These are phyloP conservation scores for Dothistroma septosporum DNA, from an alignment of 2,329 filamentous ascomycete species.

Conservation along the genomic window DNA sequence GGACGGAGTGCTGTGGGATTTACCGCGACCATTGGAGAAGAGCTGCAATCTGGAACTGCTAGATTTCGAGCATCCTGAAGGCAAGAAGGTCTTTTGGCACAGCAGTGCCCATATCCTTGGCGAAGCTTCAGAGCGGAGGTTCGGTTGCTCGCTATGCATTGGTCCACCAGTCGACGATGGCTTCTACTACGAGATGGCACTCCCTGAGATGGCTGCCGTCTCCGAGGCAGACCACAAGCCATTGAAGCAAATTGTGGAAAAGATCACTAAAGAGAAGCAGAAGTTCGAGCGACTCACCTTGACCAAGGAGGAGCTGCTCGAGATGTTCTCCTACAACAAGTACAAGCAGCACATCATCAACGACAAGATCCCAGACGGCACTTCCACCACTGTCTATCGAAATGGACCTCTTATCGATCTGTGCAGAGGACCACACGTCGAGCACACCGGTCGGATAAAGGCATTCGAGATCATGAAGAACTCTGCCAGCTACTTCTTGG, in stretches of 20 bases:
- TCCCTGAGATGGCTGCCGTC: constrained; percentile 67
- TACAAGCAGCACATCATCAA: constrained; percentile 98
- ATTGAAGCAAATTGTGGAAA: constrained; percentile 72
- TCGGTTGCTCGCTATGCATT: constrained; percentile 87
- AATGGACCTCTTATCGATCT: constrained; percentile 93
- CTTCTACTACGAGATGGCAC: constrained; percentile 97
- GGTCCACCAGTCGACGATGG: constrained; percentile 87
- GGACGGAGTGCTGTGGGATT: constrained; percentile 85
- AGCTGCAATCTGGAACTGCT: constrained; percentile 81
- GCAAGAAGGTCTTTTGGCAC: constrained; percentile 97
- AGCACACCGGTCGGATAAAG: constrained; percentile 89
- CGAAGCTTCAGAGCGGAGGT: constrained; percentile 85
- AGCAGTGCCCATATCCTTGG: constrained; percentile 94
- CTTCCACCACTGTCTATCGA: constrained; percentile 88
- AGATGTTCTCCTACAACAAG: constrained; percentile 97
- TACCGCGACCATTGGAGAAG: constrained; percentile 83
- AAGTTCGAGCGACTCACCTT: constrained; percentile 85
- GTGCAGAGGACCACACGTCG: constrained; percentile 91
- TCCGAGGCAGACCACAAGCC: constrained; percentile 76
- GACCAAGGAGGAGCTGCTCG: constrained; percentile 83
- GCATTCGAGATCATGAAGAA: constrained; percentile 91
- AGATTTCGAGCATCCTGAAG: constrained; percentile 70
- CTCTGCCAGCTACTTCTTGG: constrained; percentile 84
- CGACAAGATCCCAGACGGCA: constrained; percentile 83
- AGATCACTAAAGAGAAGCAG: constrained; percentile 95